phyloP scores from a whole-genome alignment of 2,329 filamentous ascomycete species.

The Sclerotinia sclerotiorum region DNA sequence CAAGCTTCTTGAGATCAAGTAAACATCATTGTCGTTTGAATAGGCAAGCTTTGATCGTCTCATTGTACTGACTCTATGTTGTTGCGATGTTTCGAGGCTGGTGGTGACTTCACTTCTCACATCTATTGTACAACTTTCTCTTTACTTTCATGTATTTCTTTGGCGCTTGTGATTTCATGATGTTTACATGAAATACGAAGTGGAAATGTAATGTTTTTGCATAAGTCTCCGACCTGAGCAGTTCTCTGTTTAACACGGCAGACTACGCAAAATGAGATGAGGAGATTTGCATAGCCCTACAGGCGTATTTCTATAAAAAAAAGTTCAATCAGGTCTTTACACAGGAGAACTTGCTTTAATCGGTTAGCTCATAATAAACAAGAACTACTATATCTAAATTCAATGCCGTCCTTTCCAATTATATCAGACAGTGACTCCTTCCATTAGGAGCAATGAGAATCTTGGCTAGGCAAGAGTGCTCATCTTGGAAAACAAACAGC shows the following conservation, averaged over 20 bases:
- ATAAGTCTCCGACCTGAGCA: slow-evolving; percentile 40
- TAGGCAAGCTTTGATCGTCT: background rate
- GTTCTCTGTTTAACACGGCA: slow-evolving; percentile 35
- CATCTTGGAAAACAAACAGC: background rate
- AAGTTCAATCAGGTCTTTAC: slow-evolving; percentile 29
- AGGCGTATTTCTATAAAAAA: slow-evolving; percentile 41
- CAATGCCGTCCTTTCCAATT: slow-evolving; percentile 7
- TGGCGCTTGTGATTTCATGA: slow-evolving; percentile 20
- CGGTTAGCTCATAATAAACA: slow-evolving; percentile 27
- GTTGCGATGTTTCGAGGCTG: slow-evolving; percentile 28
- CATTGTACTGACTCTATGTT: slow-evolving; percentile 20
- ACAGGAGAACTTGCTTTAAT: slow-evolving; percentile 15
- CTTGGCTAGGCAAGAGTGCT: background rate
- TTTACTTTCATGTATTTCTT: slow-evolving; percentile 28
- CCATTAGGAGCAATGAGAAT: background rate
- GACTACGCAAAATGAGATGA: slow-evolving; percentile 39
- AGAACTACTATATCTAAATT: slow-evolving; percentile 17
- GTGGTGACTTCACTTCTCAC: slow-evolving; percentile 29
- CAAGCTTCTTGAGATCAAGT: slow-evolving; percentile 82
- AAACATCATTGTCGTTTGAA: slow-evolving; percentile 41
- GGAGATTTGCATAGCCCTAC: slow-evolving; percentile 39
- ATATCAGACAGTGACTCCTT: background rate
- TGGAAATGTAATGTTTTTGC: slow-evolving; percentile 33
- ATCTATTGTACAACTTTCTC: slow-evolving; percentile 38
- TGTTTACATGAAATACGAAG: slow-evolving; percentile 5